Percentiles rank a stretch among this genome's conserved stretches.
These are phyloP conservation scores for Apiotrichum laibachii DNA, from an alignment of 1,284 basidiomycete genomes.

Conservation along the genomic window DNA sequence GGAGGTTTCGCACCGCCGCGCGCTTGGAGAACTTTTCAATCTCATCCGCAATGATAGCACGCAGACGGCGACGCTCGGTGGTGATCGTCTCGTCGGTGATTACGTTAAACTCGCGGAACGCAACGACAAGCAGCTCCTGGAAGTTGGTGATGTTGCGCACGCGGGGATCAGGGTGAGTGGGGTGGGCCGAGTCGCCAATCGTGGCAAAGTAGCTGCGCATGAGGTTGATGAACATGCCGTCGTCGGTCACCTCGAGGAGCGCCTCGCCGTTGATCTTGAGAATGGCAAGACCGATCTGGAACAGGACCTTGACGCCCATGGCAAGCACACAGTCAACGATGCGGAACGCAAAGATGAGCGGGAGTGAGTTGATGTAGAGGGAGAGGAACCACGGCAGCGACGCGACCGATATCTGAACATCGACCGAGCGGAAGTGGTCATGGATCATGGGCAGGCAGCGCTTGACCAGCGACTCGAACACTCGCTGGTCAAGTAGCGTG, in stretches of 20 bases:
- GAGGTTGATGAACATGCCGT: slow-evolving; percentile 91
- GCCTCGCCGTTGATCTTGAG: slow-evolving; percentile 97
- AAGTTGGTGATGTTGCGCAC: slow-evolving; percentile 94
- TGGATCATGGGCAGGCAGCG: slow-evolving; percentile 86
- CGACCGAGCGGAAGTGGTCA: slow-evolving; percentile 85
- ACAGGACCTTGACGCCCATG: slow-evolving; percentile 97
- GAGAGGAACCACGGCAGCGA: slow-evolving; percentile 98
- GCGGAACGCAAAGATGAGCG: slow-evolving; percentile 97
- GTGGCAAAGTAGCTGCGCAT: slow-evolving; percentile 94
- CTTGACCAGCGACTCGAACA: slow-evolving; percentile 95
- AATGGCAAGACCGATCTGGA: slow-evolving; percentile 78
- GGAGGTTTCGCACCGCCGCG: slow-evolving; percentile 86
- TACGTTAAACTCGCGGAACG: slow-evolving; percentile 94
- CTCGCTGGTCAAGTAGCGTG: slow-evolving; percentile 93
- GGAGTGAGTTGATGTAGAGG: slow-evolving; percentile 97
- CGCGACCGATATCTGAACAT: slow-evolving; percentile 95
- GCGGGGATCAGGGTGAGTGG: slow-evolving; percentile 80
- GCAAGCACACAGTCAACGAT: slow-evolving; percentile 99
- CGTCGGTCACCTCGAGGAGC: slow-evolving; percentile 91
- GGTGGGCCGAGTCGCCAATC: slow-evolving; percentile 92
- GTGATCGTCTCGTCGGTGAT: slow-evolving; percentile 95
- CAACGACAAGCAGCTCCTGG: slow-evolving; percentile 92
- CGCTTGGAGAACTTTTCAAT: slow-evolving; percentile 96
- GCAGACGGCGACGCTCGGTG: slow-evolving; percentile 78
- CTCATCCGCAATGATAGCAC: slow-evolving; percentile 85